Percentiles rank a stretch among this genome's conserved stretches.
These are phyloP conservation scores for Leccinum ochraceum DNA, from an alignment of 768 basidiomycete species.

Conservation along the genomic window DNA sequence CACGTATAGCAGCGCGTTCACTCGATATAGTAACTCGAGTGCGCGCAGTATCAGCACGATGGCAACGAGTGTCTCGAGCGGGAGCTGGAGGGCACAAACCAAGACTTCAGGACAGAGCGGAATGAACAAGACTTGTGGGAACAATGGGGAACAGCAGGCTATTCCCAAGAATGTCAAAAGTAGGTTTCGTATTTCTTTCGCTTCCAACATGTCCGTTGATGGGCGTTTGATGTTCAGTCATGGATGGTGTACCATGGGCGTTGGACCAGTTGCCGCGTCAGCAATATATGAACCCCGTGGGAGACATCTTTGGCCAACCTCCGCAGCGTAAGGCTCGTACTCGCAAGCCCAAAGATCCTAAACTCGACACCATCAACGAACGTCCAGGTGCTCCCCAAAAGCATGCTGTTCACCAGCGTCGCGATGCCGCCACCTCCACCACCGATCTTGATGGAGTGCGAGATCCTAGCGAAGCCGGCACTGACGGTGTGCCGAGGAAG, in stretches of 20 bases:
- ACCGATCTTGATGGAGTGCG: slow-evolving; percentile 57
- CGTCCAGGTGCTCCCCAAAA: slow-evolving; percentile 50
- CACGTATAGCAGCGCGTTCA: too few species aligned
- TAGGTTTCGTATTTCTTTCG: slow-evolving; percentile 41
- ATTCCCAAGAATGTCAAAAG: slow-evolving; percentile 79
- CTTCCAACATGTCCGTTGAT: slow-evolving; percentile 1
- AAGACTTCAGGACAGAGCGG: slow-evolving; percentile 20
- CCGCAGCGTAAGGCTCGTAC: slow-evolving; percentile 65
- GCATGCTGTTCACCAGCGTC: slow-evolving; percentile 47
- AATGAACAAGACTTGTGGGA: slow-evolving; percentile 15
- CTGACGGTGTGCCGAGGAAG: slow-evolving; percentile 61
- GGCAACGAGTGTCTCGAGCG: slow-evolving; percentile 76
- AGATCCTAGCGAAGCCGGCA: slow-evolving; percentile 21
- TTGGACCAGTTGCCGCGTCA: slow-evolving; percentile 68
- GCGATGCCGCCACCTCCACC: slow-evolving; percentile 73
- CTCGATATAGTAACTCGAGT: slow-evolving; percentile 72
- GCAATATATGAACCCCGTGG: slow-evolving; percentile 58
- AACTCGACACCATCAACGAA: slow-evolving; percentile 76
- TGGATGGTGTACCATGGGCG: slow-evolving; percentile 79
- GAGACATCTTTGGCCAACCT: slow-evolving; percentile 59
- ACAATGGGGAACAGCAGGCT: slow-evolving; percentile 29
- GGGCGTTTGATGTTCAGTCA: slow-evolving; percentile 44
- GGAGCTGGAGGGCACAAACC: slow-evolving; percentile 65
- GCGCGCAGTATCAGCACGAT: slow-evolving; percentile 73
- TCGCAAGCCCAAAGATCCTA: slow-evolving; percentile 64